Percentiles rank a stretch among this genome's conserved stretches.
Evolutionary conservation across 805 yeast species (phyloP).

Genomic region (Ascoidea asiatica): DNA sequence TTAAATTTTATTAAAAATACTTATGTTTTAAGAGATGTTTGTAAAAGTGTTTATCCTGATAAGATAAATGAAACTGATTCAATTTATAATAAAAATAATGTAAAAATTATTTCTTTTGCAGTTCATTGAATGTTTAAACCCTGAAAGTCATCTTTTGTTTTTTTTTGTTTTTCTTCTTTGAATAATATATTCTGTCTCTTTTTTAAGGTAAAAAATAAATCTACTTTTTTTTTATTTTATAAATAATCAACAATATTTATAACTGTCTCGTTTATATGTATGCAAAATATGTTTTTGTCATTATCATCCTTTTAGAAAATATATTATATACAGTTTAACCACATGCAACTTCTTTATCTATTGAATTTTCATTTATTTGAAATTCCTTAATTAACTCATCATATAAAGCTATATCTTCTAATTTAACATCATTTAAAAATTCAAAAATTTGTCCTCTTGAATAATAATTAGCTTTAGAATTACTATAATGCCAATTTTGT

Average conservation of each 20-base stretch:
- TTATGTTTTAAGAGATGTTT: slow-evolving; percentile 40
- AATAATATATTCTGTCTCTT: too few species aligned
- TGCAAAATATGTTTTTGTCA: too few species aligned
- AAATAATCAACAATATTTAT: too few species aligned
- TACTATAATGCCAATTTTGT: slow-evolving; percentile 16
- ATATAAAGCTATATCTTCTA: slow-evolving; percentile 28
- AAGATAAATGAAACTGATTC: slow-evolving; percentile 22
- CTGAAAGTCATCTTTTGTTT: too few species aligned
- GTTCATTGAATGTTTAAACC: too few species aligned
- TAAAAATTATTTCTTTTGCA: slow-evolving; percentile 18
- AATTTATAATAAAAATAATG: slow-evolving; percentile 20
- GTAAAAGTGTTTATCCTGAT: slow-evolving; percentile 41
- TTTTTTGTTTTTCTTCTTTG: too few species aligned
- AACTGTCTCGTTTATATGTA: too few species aligned
- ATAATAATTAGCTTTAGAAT: slow-evolving; percentile 28
- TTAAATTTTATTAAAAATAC: slow-evolving; percentile 43
- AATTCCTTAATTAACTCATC: slow-evolving; percentile 20
- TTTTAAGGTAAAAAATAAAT: too few species aligned
- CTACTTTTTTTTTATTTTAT: too few species aligned
- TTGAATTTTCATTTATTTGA: slow-evolving; percentile 13
- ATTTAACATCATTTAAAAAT: slow-evolving; percentile 25
- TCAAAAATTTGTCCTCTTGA: slow-evolving; percentile 27
- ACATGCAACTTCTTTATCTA: slow-evolving; percentile 8
- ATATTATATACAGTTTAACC: too few species aligned
- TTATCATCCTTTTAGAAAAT: too few species aligned